Percentiles rank a stretch among this genome's conserved stretches.
These are phyloP conservation scores for Jatropha podagrica DNA, from an alignment of 441 rosid species.

Conservation along the genomic window DNA sequence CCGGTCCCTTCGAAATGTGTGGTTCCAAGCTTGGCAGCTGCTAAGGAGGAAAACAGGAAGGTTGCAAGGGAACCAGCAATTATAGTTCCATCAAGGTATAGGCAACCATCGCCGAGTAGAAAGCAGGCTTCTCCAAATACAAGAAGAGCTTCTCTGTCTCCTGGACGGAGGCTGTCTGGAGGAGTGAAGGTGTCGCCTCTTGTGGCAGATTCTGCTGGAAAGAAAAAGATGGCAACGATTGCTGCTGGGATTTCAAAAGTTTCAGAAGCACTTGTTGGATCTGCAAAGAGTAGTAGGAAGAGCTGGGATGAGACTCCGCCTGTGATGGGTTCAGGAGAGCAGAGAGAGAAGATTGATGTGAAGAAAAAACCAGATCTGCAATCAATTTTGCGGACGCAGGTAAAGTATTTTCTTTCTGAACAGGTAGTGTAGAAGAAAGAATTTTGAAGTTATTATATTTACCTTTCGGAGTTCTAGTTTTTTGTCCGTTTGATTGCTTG, in stretches of 20 bases:
- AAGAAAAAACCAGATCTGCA: conserved; percentile 58
- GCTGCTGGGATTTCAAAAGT: conserved; percentile 67
- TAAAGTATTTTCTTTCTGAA: conserved; percentile 11
- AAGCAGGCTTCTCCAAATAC: conserved; percentile 71
- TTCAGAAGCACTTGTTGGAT: conserved; percentile 61
- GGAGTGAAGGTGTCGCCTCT: conserved; percentile 65
- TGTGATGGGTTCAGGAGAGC: conserved; percentile 33
- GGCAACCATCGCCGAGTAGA: conserved; percentile 87
- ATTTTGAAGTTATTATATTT: not conserved
- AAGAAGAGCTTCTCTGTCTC: conserved; percentile 71
- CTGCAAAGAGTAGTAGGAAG: conserved; percentile 55
- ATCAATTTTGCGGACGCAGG: conserved; percentile 89
- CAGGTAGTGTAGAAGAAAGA: not conserved
- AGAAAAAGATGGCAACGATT: conserved; percentile 74
- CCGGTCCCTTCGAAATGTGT: conserved; percentile 87
- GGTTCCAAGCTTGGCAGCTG: conserved; percentile 75
- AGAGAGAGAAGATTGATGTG: conserved; percentile 45
- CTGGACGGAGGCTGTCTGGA: conserved; percentile 72
- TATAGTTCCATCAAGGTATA: conserved; percentile 84
- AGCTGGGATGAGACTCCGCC: conserved; percentile 63
- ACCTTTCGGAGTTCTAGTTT: not conserved
- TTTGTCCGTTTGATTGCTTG: not conserved
- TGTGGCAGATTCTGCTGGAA: conserved; percentile 61
- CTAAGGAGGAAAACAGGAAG: conserved; percentile 75
- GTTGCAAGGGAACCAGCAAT: conserved; percentile 73